These are phyloP conservation scores for Tylopilus sp. DNA, from an alignment of 768 basidiomycete species.

Conservation along the genomic window DNA sequence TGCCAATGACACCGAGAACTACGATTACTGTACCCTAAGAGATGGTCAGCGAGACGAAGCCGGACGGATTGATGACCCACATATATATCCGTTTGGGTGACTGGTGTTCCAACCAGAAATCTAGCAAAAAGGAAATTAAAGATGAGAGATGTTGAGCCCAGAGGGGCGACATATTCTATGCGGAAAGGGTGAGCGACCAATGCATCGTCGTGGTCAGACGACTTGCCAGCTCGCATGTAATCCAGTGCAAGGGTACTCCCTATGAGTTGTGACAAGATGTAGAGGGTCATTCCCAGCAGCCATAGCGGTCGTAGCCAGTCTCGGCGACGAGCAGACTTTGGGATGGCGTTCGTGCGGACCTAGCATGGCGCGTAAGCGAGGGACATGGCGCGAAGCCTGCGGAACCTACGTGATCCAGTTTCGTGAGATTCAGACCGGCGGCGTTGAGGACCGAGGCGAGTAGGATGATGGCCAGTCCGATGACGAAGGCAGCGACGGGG, in stretches of 20 bases:
- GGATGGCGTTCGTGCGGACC: constrained; percentile 73
- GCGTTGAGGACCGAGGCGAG: constrained; percentile 85
- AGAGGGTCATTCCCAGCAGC: constrained; percentile 90
- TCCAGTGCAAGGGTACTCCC: constrained; percentile 84
- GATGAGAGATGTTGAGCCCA: constrained; percentile 89
- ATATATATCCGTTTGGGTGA: constrained; percentile 80
- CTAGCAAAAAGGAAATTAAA: constrained; percentile 97
- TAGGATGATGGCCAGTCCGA: constrained; percentile 81
- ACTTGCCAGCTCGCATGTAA: constrained; percentile 79
- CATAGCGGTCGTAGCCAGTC: constrained; percentile 87
- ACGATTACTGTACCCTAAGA: constrained; percentile 77
- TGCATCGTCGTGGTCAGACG: background rate
- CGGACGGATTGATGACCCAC: constrained; percentile 39
- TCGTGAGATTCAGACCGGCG: constrained; percentile 91
- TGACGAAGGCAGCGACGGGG: constrained; percentile 71
- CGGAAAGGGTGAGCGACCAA: constrained; percentile 11
- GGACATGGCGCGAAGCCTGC: background rate
- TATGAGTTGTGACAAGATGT: constrained; percentile 86
- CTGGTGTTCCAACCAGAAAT: constrained; percentile 81
- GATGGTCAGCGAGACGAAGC: background rate
- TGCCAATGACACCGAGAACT: constrained; percentile 80
- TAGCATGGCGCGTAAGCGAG: constrained; percentile 22
- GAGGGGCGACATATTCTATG: constrained; percentile 90
- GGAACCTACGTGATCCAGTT: constrained; percentile 78
- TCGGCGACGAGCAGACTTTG: constrained; percentile 66